Percentiles rank a stretch among this genome's conserved stretches.
These are phyloP conservation scores for Dipteronia sinensis DNA, from an alignment of 345 rosid species.

Conservation along the genomic window DNA sequence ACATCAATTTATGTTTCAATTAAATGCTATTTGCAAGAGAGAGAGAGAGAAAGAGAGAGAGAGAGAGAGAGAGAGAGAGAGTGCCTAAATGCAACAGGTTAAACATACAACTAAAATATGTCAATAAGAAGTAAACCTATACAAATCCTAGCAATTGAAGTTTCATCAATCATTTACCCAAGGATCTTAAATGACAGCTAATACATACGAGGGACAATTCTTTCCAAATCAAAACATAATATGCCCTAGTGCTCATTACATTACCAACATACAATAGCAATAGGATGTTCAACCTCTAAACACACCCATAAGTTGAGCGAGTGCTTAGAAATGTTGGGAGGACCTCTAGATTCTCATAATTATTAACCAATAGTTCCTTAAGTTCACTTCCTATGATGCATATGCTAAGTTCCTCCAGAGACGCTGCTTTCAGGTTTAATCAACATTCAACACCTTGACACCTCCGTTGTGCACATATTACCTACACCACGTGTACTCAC, in stretches of 20 bases:
- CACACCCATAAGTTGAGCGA: not conserved
- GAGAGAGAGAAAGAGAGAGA: not conserved
- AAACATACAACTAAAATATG: not conserved
- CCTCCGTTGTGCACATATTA: not conserved
- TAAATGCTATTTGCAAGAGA: not conserved
- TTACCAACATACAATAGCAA: not conserved
- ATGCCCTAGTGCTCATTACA: not conserved
- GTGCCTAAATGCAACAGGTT: not conserved
- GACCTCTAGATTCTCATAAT: not conserved
- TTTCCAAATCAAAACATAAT: constrained; percentile 1
- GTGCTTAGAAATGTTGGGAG: not conserved
- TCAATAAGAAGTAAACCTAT: not conserved
- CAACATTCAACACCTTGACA: constrained; percentile 1
- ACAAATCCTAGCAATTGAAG: not conserved
- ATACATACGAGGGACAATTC: not conserved
- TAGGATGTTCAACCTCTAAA: not conserved
- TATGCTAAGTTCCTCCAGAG: not conserved
- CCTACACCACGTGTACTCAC: not conserved
- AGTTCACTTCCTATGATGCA: not conserved
- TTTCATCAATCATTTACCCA: not conserved
- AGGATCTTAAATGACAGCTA: not conserved
- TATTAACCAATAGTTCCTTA: not conserved
- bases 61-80: not conserved
- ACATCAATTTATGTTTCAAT: not conserved
- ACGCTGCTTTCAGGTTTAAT: not conserved